phyloP scores from a whole-genome alignment of 306 rosid species.

The Castanea mollissima region DNA sequence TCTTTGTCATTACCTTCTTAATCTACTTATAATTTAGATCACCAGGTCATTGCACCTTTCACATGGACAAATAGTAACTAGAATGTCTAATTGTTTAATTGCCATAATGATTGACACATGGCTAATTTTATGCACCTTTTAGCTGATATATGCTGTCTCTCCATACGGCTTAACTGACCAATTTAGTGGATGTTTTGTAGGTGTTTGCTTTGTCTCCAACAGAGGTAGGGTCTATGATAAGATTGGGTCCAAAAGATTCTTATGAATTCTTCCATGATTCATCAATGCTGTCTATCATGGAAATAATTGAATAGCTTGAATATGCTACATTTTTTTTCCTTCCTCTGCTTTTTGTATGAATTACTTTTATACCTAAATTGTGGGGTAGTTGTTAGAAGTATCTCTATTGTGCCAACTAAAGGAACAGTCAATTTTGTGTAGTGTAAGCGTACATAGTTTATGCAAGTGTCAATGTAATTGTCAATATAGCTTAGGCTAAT shows the following conservation, averaged over 20 bases:
- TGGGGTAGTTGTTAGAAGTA: not conserved
- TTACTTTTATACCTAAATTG: not conserved
- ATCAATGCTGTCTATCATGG: constrained; percentile 45
- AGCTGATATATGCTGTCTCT: not conserved
- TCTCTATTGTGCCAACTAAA: not conserved
- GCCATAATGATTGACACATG: not conserved
- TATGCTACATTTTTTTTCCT: not conserved
- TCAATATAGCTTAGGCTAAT: not conserved
- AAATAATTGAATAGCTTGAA: not conserved
- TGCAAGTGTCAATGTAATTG: not conserved
- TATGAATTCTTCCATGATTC: constrained; percentile 95
- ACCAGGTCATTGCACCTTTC: not conserved
- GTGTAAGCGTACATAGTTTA: not conserved
- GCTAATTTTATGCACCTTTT: constrained; percentile 13
- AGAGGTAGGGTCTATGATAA: constrained; percentile 85
- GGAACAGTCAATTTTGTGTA: not conserved
- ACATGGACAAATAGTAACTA: constrained; percentile 2
- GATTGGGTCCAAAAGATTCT: constrained; percentile 75
- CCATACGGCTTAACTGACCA: constrained; percentile 10
- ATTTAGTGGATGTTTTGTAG: constrained; percentile 37
- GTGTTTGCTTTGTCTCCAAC: constrained; percentile 71
- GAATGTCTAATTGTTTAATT: constrained; percentile 10
- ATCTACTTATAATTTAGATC: not conserved
- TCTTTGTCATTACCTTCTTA: not conserved
- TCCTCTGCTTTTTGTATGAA: not conserved